Conservation (phyloP, 345 rosid species). For the Citrus unshiu region DNA sequence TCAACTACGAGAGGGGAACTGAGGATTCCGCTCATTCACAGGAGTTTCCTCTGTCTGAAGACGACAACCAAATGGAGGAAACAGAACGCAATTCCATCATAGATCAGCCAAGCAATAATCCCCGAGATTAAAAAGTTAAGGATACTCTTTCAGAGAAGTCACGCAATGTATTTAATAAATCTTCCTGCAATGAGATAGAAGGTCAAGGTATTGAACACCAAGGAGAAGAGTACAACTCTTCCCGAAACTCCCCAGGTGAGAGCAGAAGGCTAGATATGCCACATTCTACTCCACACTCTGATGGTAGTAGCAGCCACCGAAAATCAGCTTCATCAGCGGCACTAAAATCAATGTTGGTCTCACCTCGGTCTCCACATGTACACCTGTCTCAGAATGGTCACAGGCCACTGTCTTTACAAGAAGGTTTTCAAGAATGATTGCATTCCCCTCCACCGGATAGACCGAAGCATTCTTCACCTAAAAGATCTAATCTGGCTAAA, state of each 20-base stretch:
- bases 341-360: background rate
- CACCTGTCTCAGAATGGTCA: background rate
- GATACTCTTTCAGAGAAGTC: slow-evolving; percentile 2
- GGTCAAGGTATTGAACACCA: slow-evolving; percentile 4
- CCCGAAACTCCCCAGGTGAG: background rate
- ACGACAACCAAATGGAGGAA: slow-evolving; percentile 1
- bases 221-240: background rate
- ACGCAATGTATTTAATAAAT: background rate
- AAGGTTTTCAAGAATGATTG: background rate
- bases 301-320: no score
- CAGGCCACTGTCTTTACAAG: background rate
- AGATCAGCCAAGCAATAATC: background rate
- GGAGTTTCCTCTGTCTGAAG: slow-evolving; percentile 19
- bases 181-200: background rate
- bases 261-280: background rate
- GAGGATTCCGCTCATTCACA: slow-evolving; percentile 24
- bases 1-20: slow-evolving; percentile 19
- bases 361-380: background rate
- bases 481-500: slow-evolving; percentile 15
- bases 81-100: background rate
- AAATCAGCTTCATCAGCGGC: background rate
- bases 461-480: slow-evolving; percentile 6
- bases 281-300: background rate
- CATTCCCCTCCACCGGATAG: background rate
- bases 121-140: background rate